Evolutionary conservation across 148 eudicot genomes (phyloP).

Genomic region (Rhododendron molle): DNA sequence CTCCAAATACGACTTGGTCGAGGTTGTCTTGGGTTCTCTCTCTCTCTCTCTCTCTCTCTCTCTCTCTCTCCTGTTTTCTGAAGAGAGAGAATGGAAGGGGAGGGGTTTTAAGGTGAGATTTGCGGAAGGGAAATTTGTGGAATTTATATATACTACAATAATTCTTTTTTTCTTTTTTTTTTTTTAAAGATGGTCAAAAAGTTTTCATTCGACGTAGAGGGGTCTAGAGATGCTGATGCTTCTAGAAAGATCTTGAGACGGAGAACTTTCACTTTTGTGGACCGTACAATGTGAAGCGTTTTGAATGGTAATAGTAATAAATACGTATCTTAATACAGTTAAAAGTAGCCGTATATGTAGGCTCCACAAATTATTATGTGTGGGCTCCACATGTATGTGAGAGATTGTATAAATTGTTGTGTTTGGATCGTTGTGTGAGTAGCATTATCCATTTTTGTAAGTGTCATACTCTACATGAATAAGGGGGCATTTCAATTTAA

Average conservation of each 20-base stretch:
- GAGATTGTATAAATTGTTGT: too few relatives aligned
- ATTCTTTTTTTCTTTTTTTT: too few relatives aligned
- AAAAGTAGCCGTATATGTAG: too few relatives aligned
- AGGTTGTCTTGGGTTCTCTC: neutral
- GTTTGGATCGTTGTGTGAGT: too few relatives aligned
- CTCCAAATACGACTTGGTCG: neutral
- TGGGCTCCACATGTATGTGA: too few relatives aligned
- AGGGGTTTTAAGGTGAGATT: neutral
- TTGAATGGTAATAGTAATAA: too few relatives aligned
- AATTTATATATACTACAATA: neutral
- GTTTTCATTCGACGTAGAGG: neutral
- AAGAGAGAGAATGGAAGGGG: neutral
- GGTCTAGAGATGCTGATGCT: neutral
- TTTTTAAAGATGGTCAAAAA: neutral
- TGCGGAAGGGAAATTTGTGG: neutral
- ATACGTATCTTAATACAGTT: too few relatives aligned
- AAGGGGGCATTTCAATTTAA: too few relatives aligned
- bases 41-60: neutral
- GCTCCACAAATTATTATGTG: too few relatives aligned
- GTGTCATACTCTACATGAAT: too few relatives aligned
- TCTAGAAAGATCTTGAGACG: constrained; percentile 10
- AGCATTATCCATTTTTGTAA: too few relatives aligned
- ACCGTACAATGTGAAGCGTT: neutral
- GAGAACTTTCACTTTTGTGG: neutral
- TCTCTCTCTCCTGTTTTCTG: neutral